Evolutionary conservation across 768 basidiomycete species (phyloP), one percentile per base, ranked within the genome.

Genomic region (Mycena vitilis): DNA sequence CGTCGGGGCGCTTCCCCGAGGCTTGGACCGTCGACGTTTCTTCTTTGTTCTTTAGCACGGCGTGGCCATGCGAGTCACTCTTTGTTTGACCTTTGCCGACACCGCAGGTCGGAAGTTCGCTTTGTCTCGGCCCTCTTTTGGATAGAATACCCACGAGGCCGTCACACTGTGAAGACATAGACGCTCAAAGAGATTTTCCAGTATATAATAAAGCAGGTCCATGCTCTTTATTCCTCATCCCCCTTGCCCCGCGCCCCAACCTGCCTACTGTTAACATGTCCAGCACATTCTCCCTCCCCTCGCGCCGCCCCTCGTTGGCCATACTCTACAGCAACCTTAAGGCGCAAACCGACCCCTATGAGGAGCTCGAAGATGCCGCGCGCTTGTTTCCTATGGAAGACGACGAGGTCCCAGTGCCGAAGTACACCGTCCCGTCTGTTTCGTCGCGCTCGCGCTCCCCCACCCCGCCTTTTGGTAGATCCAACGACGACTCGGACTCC

Each of bases 301-400:
- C 63, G 36, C 66, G 70, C 60, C 63, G 70, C 20, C 58, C 66
- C 1, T 72, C 71, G 30, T 57, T 68, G 34, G 67, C 60, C n/a
- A 48, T 16, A 22, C 61, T 72, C 15, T 68, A 68, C 67, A 54
- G 34, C 36, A 60, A 60, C 30, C 64, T 72, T 42, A 55, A 65
- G 30, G 67, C 65, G 1, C 62, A 67, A 45, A 63, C 48, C 42
- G 64, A 72, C 44, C 42, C 63, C 10, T 69, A 42, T 37, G 67
- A 72, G n/a, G 56, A 62, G 30, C 47, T 72, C 6, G 56, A 69
- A 22, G 15, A 69, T 38, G 71, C 71, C 15, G 63, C 59, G 4
- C 53, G 30, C 13, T 42, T 65, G 10, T 72, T 72, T 45, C 68
- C 68, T 16, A 57, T 61, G 34, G 71, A 71, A 11, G 71, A 68